phyloP scores from a whole-genome alignment of 208 protist species.

The Vickermania spadyakhi region DNA sequence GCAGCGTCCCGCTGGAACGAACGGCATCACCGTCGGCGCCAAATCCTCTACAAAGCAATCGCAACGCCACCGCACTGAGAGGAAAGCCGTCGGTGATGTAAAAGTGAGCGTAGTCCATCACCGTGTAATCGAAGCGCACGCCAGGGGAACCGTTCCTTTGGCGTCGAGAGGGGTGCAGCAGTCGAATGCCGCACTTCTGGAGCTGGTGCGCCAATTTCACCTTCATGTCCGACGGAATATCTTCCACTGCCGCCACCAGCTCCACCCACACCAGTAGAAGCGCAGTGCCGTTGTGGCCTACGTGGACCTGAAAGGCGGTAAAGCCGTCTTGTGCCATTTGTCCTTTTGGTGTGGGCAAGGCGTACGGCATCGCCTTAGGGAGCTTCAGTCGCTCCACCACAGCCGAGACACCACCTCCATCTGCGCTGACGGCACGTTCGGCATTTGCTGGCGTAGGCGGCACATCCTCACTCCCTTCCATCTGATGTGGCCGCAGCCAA shows the following conservation, averaged over 20 bases:
- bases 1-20: neutral
- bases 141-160: neutral
- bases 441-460: neutral
- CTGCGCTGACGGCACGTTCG: neutral
- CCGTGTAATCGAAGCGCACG: neutral
- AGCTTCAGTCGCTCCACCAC: neutral
- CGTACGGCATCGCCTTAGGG: neutral
- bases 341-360: neutral
- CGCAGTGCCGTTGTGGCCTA: constrained; percentile 41
- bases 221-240: constrained; percentile 22
- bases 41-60: neutral
- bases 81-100: neutral
- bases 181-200: constrained; percentile 32
- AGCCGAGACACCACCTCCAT: neutral
- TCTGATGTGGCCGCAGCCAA: neutral
- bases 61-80: neutral
- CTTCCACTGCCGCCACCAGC: constrained; percentile 34
- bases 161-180: constrained; percentile 3
- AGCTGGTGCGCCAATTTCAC: constrained; percentile 36
- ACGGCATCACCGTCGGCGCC: neutral
- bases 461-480: neutral
- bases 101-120: neutral
- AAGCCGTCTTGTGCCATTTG: neutral
- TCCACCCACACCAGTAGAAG: constrained; percentile 45
- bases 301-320: constrained; percentile 17